Conservation (phyloP, 768 basidiomycete species). For the Termitomyces sp. region DNA sequence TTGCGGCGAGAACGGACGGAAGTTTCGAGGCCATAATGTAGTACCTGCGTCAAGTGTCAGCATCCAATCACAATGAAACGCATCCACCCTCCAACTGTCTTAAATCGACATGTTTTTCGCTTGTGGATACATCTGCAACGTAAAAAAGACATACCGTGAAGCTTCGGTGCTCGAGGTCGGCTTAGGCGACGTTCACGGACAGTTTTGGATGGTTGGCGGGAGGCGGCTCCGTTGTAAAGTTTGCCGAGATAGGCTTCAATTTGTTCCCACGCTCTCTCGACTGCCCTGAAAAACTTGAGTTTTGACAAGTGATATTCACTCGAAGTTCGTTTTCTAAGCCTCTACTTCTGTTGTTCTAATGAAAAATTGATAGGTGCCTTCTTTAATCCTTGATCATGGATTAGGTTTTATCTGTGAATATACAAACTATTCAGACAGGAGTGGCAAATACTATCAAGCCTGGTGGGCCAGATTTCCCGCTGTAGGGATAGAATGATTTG, state of each 20-base stretch:
- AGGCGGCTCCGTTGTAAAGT: slow-evolving; percentile 26
- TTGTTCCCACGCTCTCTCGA: slow-evolving; percentile 30
- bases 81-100: slow-evolving; percentile 39
- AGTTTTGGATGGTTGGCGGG: slow-evolving; percentile 31
- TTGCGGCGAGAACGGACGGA: slow-evolving; percentile 87
- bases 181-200: slow-evolving; percentile 42
- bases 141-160: slow-evolving; percentile 38
- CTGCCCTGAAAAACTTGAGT: neutral
- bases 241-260: slow-evolving; percentile 22
- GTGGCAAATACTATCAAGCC: no score
- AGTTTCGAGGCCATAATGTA: slow-evolving; percentile 77
- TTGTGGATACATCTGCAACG: slow-evolving; percentile 13
- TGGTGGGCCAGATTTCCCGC: no score
- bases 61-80: slow-evolving; percentile 29
- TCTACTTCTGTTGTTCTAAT: neutral
- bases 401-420: no score
- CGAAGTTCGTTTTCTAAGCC: neutral
- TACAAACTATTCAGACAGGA: no score
- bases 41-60: slow-evolving; percentile 27
- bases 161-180: slow-evolving; percentile 36
- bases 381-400: no score
- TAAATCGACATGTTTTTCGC: slow-evolving; percentile 28
- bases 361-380: no score
- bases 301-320: neutral
- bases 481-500: neutral